Conservation (phyloP, 1,284 basidiomycete genomes). For the Pascua sp. region DNA sequence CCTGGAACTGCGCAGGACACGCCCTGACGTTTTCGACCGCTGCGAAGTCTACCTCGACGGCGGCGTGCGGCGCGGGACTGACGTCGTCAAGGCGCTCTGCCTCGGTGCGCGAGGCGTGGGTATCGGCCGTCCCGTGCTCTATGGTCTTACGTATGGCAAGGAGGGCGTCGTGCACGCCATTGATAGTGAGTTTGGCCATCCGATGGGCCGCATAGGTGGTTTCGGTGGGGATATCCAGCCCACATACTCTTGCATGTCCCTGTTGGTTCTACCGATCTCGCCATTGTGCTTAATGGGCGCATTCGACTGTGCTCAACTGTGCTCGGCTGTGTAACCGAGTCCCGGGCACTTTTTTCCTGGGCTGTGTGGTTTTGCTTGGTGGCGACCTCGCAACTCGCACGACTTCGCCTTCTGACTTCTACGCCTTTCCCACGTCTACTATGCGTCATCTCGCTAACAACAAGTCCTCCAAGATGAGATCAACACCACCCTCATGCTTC, state of each 20-base stretch:
- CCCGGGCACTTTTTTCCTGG: no score
- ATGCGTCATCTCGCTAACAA: neutral
- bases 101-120: slow-evolving; percentile 53
- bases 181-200: slow-evolving; percentile 43
- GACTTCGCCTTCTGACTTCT: no score
- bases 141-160: slow-evolving; percentile 45
- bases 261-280: no score
- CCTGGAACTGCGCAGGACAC: slow-evolving; percentile 47
- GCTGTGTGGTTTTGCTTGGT: no score
- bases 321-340: no score
- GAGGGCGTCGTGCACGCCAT: slow-evolving; percentile 51
- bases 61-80: slow-evolving; percentile 52
- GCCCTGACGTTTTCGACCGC: slow-evolving; percentile 47
- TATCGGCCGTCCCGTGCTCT: slow-evolving; percentile 52
- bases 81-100: slow-evolving; percentile 53
- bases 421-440: no score
- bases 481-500: slow-evolving; percentile 68
- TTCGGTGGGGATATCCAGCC: no score
- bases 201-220: no score
- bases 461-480: slow-evolving; percentile 52
- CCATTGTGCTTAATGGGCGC: no score
- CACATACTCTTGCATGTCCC: no score
- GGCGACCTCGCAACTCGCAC: no score
- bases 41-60: slow-evolving; percentile 52
- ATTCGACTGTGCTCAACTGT: no score